Base-by-base conservation (phyloP, 2,329 filamentous ascomycete genomes). In the Hirsutella minnesotensis region DNA sequence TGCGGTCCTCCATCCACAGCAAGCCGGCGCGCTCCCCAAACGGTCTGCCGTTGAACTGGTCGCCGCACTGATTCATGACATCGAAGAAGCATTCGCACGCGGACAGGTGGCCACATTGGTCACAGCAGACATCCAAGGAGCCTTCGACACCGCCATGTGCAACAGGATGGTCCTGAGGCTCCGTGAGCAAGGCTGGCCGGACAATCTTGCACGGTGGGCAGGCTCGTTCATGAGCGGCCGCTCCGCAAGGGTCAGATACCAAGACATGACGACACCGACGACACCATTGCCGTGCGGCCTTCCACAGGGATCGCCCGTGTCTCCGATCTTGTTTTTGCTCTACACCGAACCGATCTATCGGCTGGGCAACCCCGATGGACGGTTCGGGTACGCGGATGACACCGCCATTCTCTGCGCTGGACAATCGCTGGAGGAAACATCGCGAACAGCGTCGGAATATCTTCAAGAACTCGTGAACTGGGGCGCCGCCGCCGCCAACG, bases 21-120 rank as follows among this genome's bases (percentile, higher is more conserved):
- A 53, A 21, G 50, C 46, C 9, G 44, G 48, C 4, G 51, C 52
- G 4, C 54, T 58, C 3, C 54, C 46, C 3, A 52, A 52, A 21
- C 36, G 50, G 13, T 50, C 47, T 9, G 45, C 46, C 2, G 36
- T 44, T 12, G 48, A 54, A 34, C 44, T 53, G 3, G 46, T 51
- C 8, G 38, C 47, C 4, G 43, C 46, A 7, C 44, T 56, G 0
- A 44, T 52, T 19, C 38, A 52, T 27, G 37, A 55, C 7, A 47
- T 53, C 2, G 46, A 55, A 38, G 45, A 45, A 43, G 47, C 42
- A 12, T 43, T 53, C 5, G 38, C 41, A 5, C 29, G 30, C 10
- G 43, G 43, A 12, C 22, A 43, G 22, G 44, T 52, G 4, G 44
- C 39, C 9, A 49, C 38, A 3, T 30, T 53, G 10, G 24, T 51